A percentile compares a stretch with the other conserved stretches of the same genome.
phyloP scores from a whole-genome alignment of 2,329 filamentous ascomycete genomes.

The Elsinoe perseae region DNA sequence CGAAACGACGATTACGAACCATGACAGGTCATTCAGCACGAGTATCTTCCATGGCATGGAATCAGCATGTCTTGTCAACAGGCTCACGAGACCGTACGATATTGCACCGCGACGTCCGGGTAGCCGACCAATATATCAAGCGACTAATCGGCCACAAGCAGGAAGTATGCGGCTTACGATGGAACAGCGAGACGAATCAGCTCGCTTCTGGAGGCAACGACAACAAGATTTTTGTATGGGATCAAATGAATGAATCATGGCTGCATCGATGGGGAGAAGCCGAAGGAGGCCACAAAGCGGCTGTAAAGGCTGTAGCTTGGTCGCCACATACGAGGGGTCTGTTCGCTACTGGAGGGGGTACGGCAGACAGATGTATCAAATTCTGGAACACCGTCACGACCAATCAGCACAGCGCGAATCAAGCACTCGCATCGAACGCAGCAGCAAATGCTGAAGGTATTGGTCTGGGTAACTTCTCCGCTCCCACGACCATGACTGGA shows the following conservation, averaged over 20 bases:
- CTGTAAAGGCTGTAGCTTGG: conserved; percentile 97
- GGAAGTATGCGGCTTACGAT: conserved; percentile 91
- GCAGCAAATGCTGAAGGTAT: conserved; percentile 17
- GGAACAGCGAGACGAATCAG: conserved; percentile 94
- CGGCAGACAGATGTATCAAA: conserved; percentile 90
- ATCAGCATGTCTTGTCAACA: conserved; percentile 92
- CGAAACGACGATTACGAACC: conserved; percentile 73
- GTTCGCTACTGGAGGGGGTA: conserved; percentile 91
- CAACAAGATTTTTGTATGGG: conserved; percentile 98
- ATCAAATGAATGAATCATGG: conserved; percentile 85
- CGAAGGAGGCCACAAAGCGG: conserved; percentile 88
- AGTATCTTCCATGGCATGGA: conserved; percentile 93
- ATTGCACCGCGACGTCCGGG: conserved; percentile 89
- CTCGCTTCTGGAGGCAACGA: conserved; percentile 94
- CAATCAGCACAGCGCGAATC: conserved; percentile 34
- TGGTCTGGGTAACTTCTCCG: conserved; percentile 23
- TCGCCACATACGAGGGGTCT: conserved; percentile 91
- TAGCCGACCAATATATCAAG: conserved; percentile 80
- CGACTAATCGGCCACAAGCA: conserved; percentile 93
- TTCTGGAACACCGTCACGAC: conserved; percentile 77
- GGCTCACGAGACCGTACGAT: conserved; percentile 90
- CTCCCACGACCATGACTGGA: conserved; percentile 24
- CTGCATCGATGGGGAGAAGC: conserved; percentile 92
- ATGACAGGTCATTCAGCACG: conserved; percentile 95
- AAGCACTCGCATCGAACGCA: conserved; percentile 25